Evolutionary conservation across 148 eudicot species (phyloP).

Genomic region (Nyssa sinensis): DNA sequence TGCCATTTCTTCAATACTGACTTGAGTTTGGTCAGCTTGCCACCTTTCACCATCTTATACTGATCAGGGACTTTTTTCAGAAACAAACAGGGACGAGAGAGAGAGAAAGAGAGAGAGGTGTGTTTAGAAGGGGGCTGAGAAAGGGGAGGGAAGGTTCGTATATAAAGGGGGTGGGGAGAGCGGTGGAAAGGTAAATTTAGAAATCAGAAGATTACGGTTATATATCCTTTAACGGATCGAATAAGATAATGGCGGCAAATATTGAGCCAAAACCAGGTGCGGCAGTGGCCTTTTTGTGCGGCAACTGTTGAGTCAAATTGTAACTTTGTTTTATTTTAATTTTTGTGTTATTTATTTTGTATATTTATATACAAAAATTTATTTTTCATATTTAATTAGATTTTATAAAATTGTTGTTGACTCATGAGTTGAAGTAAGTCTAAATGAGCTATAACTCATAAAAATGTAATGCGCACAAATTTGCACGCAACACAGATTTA

Average conservation of each 20-base stretch:
- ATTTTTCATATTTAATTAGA: no score
- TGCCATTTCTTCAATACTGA: conserved; percentile 63
- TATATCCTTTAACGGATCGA: background rate
- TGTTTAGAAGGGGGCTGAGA: conserved; percentile 21
- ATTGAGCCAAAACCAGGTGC: background rate
- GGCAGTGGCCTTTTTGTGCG: background rate
- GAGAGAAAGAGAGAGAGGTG: conserved; percentile 16
- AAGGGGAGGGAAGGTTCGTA: conserved; percentile 29
- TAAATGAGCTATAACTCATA: no score
- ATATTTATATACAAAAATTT: no score
- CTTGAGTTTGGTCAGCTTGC: conserved; percentile 60
- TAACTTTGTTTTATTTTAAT: no score
- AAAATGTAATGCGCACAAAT: no score
- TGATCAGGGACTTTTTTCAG: background rate
- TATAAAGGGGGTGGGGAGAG: conserved; percentile 25
- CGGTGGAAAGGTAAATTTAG: background rate
- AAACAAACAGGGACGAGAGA: background rate
- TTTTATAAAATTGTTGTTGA: no score
- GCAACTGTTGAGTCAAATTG: no score
- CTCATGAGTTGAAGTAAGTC: no score
- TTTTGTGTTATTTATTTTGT: no score
- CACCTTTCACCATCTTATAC: conserved; percentile 53
- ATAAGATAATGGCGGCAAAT: background rate
- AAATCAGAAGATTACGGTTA: background rate
- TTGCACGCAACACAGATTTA: no score